These are phyloP conservation scores for Epichloe glyceriae DNA, from an alignment of 2,329 filamentous ascomycete species.

Conservation along the genomic window DNA sequence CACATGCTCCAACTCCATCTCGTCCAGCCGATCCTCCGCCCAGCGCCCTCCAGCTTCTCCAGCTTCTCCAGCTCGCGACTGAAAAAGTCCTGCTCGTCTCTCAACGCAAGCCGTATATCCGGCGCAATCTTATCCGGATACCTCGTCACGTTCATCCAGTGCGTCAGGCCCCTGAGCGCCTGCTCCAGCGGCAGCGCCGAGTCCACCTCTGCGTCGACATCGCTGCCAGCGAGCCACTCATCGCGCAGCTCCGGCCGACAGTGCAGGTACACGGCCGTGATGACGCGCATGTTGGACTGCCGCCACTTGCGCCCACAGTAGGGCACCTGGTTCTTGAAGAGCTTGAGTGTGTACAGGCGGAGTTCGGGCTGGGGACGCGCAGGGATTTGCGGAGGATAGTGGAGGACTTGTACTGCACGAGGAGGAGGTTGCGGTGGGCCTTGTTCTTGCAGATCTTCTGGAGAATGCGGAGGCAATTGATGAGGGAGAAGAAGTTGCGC, in stretches of 20 bases:
- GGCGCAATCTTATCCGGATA: conserved; percentile 68
- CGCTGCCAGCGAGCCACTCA: conserved; percentile 84
- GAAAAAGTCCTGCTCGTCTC: conserved; percentile 71
- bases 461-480: conserved; percentile 91
- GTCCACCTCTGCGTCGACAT: conserved; percentile 88
- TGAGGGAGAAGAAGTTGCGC: conserved; percentile 88
- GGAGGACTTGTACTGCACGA: conserved; percentile 91
- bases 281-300: conserved; percentile 96
- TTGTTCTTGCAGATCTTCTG: conserved; percentile 97
- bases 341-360: conserved; percentile 86
- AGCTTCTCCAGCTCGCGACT: conserved; percentile 63
- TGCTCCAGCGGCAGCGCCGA: conserved; percentile 87
- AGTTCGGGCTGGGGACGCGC: conserved; percentile 81
- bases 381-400: conserved; percentile 85
- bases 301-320: conserved; percentile 98
- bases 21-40: conserved; percentile 26
- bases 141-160: conserved; percentile 81
- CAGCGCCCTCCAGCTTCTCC: conserved; percentile 32
- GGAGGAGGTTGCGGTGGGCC: conserved; percentile 81
- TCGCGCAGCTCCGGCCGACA: conserved; percentile 86
- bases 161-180: conserved; percentile 74
- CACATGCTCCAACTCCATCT: conserved; percentile 21
- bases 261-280: conserved; percentile 90
- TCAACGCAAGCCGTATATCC: conserved; percentile 43
- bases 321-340: conserved; percentile 97